Conservation (phyloP, 2,329 filamentous ascomycete genomes). For the Aspergillus thermomutatus region DNA sequence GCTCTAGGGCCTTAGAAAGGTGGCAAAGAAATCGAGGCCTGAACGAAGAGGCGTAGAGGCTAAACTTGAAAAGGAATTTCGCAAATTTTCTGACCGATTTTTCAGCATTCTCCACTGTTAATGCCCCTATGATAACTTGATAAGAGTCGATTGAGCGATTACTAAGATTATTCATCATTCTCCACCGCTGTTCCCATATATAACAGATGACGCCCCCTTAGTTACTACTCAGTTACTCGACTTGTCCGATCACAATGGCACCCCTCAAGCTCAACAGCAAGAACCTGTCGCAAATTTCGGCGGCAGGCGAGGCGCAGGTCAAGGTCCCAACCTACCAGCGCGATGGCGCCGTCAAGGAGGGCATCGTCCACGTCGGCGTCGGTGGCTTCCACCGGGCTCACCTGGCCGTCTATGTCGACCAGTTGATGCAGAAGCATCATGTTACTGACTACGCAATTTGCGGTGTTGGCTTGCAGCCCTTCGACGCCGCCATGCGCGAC, state of each 20-base stretch:
- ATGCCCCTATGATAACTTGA: too few species aligned
- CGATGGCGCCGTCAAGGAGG: constrained; percentile 46
- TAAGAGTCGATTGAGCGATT: too few species aligned
- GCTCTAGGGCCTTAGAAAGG: too few species aligned
- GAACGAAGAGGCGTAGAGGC: too few species aligned
- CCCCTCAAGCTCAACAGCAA: constrained; percentile 40
- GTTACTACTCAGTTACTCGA: too few species aligned
- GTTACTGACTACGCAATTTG: constrained; percentile 50
- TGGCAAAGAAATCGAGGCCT: too few species aligned
- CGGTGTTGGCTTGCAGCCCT: constrained; percentile 51
- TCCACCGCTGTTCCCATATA: too few species aligned
- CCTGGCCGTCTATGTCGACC: constrained; percentile 51
- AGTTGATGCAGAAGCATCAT: constrained; percentile 47
- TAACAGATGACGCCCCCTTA: too few species aligned
- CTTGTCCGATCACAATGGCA: constrained; percentile 20
- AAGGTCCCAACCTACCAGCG: constrained; percentile 46
- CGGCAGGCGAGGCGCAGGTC: constrained; percentile 25
- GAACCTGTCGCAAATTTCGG: constrained; percentile 38
- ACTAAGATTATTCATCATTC: too few species aligned
- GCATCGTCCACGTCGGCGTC: constrained; percentile 54
- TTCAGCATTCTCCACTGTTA: too few species aligned
- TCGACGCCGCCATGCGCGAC: constrained; percentile 52
- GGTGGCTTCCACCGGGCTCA: constrained; percentile 56
- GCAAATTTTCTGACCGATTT: too few species aligned
- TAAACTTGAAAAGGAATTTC: too few species aligned